A percentile compares a stretch with the other conserved stretches of the same genome.
Evolutionary conservation across 441 rosid species (phyloP).

Genomic region (Pelargonium cotyledonis): DNA sequence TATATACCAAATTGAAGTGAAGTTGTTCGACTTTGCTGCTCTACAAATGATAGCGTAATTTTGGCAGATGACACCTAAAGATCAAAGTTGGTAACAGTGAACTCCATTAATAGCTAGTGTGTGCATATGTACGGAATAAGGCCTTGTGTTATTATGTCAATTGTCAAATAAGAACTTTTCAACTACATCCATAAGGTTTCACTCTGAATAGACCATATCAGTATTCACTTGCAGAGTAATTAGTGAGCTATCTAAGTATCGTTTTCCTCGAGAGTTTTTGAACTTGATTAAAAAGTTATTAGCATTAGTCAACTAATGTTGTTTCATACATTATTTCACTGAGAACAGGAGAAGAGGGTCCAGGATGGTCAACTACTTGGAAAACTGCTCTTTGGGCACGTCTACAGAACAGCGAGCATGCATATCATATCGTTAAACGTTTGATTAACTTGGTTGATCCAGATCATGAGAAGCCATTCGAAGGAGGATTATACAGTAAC

Average conservation of each 20-base stretch:
- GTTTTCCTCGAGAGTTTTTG: neutral
- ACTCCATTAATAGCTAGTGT: too few species aligned
- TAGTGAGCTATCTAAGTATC: neutral
- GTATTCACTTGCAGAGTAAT: neutral
- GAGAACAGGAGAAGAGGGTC: slow-evolving; percentile 76
- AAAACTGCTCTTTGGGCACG: slow-evolving; percentile 85
- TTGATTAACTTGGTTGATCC: slow-evolving; percentile 69
- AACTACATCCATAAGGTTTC: neutral
- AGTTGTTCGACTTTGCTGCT: neutral
- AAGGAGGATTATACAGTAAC: slow-evolving; percentile 86
- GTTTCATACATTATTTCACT: slow-evolving; percentile 5
- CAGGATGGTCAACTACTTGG: slow-evolving; percentile 94
- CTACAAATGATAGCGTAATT: neutral
- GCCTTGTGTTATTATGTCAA: neutral
- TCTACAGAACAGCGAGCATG: slow-evolving; percentile 59
- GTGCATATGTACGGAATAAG: neutral
- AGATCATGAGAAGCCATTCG: slow-evolving; percentile 42
- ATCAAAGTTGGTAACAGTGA: too few species aligned
- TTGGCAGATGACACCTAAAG: too few species aligned
- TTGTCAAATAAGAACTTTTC: neutral
- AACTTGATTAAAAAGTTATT: neutral
- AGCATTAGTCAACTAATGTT: neutral
- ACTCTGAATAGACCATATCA: too few species aligned
- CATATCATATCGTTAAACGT: slow-evolving; percentile 70
- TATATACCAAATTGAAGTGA: too few species aligned